Conservation (phyloP, 2,329 filamentous ascomycete genomes). For the Trichoderma polysporum region DNA sequence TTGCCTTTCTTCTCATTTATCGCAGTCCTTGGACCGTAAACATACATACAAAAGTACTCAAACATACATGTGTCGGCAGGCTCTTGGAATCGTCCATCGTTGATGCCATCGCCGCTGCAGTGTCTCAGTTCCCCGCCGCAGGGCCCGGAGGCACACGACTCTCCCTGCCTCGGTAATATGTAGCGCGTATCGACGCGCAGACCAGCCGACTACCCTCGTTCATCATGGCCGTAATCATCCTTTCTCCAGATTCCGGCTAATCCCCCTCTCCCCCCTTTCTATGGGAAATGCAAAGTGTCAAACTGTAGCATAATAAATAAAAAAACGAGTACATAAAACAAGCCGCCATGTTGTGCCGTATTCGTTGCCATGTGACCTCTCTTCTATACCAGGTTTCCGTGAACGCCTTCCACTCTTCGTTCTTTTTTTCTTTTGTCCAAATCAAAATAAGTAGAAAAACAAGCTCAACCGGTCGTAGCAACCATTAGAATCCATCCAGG, state of each 20-base stretch:
- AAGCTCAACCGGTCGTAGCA: constrained; percentile 13
- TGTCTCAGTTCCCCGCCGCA: constrained; percentile 10
- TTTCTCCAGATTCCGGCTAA: background rate
- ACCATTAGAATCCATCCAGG: constrained; percentile 12
- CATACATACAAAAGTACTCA: constrained; percentile 11
- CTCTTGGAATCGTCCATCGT: background rate
- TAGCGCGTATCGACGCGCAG: constrained; percentile 1
- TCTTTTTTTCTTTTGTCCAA: constrained; percentile 18
- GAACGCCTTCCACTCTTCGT: constrained; percentile 20
- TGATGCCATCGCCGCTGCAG: constrained; percentile 1
- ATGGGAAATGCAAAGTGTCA: constrained; percentile 8
- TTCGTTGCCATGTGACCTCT: constrained; percentile 24
- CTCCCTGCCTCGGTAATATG: constrained; percentile 2
- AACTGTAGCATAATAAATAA: background rate
- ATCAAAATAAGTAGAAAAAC: constrained; percentile 22
- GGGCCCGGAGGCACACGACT: constrained; percentile 1
- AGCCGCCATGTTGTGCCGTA: constrained; percentile 20
- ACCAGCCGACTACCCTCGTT: background rate
- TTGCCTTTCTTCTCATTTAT: constrained; percentile 8
- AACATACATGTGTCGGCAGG: constrained; percentile 5
- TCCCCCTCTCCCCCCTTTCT: background rate
- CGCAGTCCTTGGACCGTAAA: constrained; percentile 4
- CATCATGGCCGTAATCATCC: background rate
- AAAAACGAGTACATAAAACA: constrained; percentile 14
- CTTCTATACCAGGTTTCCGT: constrained; percentile 24